Conservation (phyloP, 352 stramenopile species). For the Pythium dissimile region DNA sequence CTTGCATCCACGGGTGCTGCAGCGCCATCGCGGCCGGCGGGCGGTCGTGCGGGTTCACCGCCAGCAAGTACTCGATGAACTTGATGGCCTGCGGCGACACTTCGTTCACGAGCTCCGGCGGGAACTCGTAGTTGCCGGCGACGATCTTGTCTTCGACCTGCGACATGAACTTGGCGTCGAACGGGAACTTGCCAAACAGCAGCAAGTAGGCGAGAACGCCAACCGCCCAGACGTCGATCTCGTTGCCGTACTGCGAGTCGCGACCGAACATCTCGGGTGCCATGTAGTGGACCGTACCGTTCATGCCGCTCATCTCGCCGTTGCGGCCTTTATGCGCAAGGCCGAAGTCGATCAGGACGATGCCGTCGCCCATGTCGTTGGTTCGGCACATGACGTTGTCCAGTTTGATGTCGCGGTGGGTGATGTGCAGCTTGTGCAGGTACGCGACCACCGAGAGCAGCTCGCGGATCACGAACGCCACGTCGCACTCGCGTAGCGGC, state of each 20-base stretch:
- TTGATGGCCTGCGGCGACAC: constrained; percentile 66
- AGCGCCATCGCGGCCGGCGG: constrained; percentile 58
- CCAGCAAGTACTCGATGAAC: constrained; percentile 77
- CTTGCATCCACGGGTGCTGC: constrained; percentile 70
- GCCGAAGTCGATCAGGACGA: constrained; percentile 82
- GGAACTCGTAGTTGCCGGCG: constrained; percentile 54
- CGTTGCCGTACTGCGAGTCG: constrained; percentile 45
- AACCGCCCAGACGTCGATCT: constrained; percentile 78
- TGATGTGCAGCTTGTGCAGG: constrained; percentile 69
- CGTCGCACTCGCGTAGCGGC: constrained; percentile 52
- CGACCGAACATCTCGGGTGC: constrained; percentile 80
- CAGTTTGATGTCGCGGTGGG: constrained; percentile 80
- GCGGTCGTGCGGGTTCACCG: constrained; percentile 51
- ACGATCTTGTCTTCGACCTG: constrained; percentile 84
- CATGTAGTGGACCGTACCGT: constrained; percentile 84
- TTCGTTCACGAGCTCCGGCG: constrained; percentile 39
- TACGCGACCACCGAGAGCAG: constrained; percentile 65
- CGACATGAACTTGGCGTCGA: constrained; percentile 78
- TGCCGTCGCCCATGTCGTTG: constrained; percentile 33
- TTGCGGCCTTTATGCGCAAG: constrained; percentile 54
- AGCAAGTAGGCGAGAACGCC: constrained; percentile 73
- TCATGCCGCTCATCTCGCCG: constrained; percentile 67
- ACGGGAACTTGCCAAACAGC: constrained; percentile 70
- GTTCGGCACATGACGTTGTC: constrained; percentile 81
- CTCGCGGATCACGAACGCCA: constrained; percentile 60